These are phyloP conservation scores for Mycena rebaudengoi DNA, from an alignment of 768 basidiomycete genomes.

Conservation along the genomic window DNA sequence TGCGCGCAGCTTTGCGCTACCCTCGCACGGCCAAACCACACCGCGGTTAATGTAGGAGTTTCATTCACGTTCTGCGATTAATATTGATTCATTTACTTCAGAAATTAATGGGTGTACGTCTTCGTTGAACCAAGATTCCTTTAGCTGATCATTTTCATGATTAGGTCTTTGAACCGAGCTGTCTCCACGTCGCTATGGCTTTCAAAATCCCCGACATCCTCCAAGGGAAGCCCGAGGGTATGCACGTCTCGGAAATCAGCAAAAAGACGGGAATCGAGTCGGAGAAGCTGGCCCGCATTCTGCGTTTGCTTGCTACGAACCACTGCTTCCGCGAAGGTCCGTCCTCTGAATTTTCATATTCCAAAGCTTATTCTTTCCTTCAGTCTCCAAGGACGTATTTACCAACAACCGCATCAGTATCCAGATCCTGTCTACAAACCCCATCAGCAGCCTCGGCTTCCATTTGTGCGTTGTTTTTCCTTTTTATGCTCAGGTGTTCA, in stretches of 20 bases:
- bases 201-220: slow-evolving; percentile 40
- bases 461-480: not conserved
- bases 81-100: not conserved
- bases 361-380: too few species aligned
- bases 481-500: not conserved
- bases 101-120: not conserved
- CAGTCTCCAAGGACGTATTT: not conserved
- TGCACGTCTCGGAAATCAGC: slow-evolving; percentile 37
- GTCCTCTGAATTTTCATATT: too few species aligned
- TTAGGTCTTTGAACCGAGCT: slow-evolving; percentile 31
- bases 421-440: not conserved
- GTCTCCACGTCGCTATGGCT: slow-evolving; percentile 29
- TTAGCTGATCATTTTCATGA: not conserved
- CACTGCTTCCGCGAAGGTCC: slow-evolving; percentile 41
- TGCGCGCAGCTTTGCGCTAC: slow-evolving; percentile 38
- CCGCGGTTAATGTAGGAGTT: slow-evolving; percentile 34
- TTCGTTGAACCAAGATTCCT: not conserved
- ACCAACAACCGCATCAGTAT: not conserved
- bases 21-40: slow-evolving; percentile 33
- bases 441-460: not conserved
- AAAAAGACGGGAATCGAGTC: slow-evolving; percentile 32
- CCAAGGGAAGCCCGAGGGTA: slow-evolving; percentile 34
- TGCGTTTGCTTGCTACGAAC: slow-evolving; percentile 41
- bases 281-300: slow-evolving; percentile 41
- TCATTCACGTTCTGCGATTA: not conserved